These are phyloP conservation scores for Tripterygium wilfordii DNA, from an alignment of 177 flowering plant genomes.

Conservation along the genomic window DNA sequence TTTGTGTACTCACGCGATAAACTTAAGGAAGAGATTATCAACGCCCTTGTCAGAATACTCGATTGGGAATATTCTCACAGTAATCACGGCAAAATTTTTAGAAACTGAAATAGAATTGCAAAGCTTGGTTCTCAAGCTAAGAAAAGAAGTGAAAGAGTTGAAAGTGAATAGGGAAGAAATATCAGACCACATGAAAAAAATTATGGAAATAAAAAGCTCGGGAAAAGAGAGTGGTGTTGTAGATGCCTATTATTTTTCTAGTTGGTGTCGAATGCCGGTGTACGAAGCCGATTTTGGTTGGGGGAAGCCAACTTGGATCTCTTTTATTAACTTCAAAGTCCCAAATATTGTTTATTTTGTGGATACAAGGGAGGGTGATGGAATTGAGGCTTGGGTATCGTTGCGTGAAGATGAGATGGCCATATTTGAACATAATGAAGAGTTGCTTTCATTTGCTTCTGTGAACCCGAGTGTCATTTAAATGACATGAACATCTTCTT, in stretches of 20 bases:
- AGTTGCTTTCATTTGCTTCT: background rate
- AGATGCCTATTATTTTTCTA: background rate
- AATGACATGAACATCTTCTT: too few species aligned
- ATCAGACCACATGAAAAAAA: background rate
- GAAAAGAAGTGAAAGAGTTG: background rate
- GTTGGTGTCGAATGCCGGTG: slow-evolving; percentile 8
- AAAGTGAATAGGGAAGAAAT: background rate
- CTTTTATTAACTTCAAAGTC: background rate
- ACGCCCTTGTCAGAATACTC: slow-evolving; percentile 5
- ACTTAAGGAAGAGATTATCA: slow-evolving; percentile 8
- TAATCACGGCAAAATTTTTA: background rate
- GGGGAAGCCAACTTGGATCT: background rate
- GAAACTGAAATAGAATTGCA: background rate
- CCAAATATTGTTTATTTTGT: background rate
- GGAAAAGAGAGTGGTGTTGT: background rate
- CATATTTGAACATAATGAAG: background rate
- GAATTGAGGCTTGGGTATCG: slow-evolving; percentile 1
- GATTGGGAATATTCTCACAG: slow-evolving; percentile 6
- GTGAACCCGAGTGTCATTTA: background rate
- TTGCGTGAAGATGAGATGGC: background rate
- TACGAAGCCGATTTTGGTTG: background rate
- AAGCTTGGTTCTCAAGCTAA: slow-evolving; percentile 1
- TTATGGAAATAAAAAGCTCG: background rate
- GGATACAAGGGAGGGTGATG: background rate
- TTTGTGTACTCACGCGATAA: slow-evolving; percentile 1